Conservation (phyloP, 2,329 filamentous ascomycete genomes). For the Periglandula ipomoeae region DNA sequence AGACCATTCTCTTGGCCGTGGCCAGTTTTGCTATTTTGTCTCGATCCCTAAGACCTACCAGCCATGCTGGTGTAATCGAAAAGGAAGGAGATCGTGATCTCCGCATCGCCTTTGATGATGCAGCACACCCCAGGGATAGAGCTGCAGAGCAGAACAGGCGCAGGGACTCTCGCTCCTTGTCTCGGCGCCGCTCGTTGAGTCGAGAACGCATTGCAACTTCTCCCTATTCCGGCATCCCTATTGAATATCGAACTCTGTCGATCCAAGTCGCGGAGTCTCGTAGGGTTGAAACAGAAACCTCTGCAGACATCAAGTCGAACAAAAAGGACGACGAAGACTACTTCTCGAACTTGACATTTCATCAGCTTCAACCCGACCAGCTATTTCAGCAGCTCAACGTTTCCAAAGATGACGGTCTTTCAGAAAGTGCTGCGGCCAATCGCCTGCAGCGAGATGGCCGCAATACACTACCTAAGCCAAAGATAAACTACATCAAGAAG, state of each 20-base stretch:
- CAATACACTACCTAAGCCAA: slow-evolving; percentile 31
- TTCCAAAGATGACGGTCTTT: slow-evolving; percentile 23
- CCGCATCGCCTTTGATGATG: slow-evolving; percentile 17
- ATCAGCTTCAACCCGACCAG: slow-evolving; percentile 24
- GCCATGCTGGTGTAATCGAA: slow-evolving; percentile 11
- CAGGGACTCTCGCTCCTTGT: slow-evolving; percentile 12
- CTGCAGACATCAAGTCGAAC: slow-evolving; percentile 14
- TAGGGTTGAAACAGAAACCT: slow-evolving; percentile 15
- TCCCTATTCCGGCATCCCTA: slow-evolving; percentile 27
- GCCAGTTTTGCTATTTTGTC: neutral
- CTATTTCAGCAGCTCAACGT: slow-evolving; percentile 32
- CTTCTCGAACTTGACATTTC: slow-evolving; percentile 30
- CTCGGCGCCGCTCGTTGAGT: slow-evolving; percentile 16
- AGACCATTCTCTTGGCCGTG: neutral
- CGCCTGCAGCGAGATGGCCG: slow-evolving; percentile 30
- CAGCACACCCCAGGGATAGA: slow-evolving; percentile 14
- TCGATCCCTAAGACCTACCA: neutral
- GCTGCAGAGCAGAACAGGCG: slow-evolving; percentile 5
- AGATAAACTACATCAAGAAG: slow-evolving; percentile 33
- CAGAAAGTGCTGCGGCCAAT: slow-evolving; percentile 20
- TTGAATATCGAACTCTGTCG: slow-evolving; percentile 31
- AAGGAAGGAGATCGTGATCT: slow-evolving; percentile 15
- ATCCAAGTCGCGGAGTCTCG: slow-evolving; percentile 30
- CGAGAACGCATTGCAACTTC: slow-evolving; percentile 19
- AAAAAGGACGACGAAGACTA: slow-evolving; percentile 32